Evolutionary conservation across 441 rosid genomes (phyloP), one percentile per base, ranked within the genome.

Genomic region (Viola pubescens): DNA sequence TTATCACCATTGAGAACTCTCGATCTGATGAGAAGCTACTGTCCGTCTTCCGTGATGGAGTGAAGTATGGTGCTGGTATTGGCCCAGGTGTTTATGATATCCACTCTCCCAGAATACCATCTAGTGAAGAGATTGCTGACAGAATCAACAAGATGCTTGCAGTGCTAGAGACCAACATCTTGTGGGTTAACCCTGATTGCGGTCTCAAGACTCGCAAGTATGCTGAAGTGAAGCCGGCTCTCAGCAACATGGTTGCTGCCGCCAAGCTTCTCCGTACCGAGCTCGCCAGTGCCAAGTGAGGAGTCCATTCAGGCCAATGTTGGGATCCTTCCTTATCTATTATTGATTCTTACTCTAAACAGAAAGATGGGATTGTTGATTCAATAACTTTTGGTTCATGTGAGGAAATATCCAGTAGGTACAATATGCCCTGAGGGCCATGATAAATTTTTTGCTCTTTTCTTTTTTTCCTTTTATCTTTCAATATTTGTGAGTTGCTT

Each of bases 141-240:
- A 81, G 97, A 37, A 64, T 87, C 39, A 85, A 81, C 76, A 91
- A 91, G 75, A 91, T 91, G 98, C 95, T 91, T 65, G 94, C 94
- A 0, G 98, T 91, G 19, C 89, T 91, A 0, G 97, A 91, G 60
- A 78, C 74, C 70, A 82, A 89, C 84, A 76, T 92, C 72, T 65
- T 92, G 67, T 89, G 98, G 98, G 98, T 91, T 19, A 91, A 91
- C 85, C 98, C 98, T 4, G 98, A 91, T 79, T 91, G 97, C 53
- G 98, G 98, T 10, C 81, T 91, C 55, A 91, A 89, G 87, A 91
- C 97, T 46, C 89, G 97, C 55, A 91, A 89, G 74, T 89, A 91
- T 73, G 5, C 82, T 0, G 98, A 91, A 73, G 98, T 89, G 58
- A 89, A 84, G 65, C 97, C 94, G 5, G 98, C 98, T 60, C 84